Evolutionary conservation across 352 stramenopile genomes (phyloP).

Genomic region (Globisporangium uncinulatum): DNA sequence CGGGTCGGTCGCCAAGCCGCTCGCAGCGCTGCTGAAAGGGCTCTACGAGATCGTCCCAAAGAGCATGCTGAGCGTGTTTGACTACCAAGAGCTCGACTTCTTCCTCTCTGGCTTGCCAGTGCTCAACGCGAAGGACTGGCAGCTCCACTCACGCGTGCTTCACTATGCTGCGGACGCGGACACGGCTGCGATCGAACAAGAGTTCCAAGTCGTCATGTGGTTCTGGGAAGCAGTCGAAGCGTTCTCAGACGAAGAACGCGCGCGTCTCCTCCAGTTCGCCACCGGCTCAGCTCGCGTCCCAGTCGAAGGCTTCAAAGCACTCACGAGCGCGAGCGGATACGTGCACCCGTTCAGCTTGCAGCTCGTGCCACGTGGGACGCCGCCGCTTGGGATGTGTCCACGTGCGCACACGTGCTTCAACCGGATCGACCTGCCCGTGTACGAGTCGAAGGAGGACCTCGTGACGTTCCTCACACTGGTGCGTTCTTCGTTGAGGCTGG

Average conservation of each 20-base stretch:
- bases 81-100: conserved; percentile 95
- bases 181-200: conserved; percentile 33
- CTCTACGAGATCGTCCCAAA: conserved; percentile 92
- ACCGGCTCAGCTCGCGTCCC: conserved; percentile 95
- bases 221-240: conserved; percentile 86
- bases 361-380: conserved; percentile 41
- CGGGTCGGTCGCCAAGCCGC: conserved; percentile 86
- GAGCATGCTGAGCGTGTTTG: conserved; percentile 85
- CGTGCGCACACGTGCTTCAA: conserved; percentile 88
- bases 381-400: conserved; percentile 57
- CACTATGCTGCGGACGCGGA: conserved; percentile 44
- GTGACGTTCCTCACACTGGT: conserved; percentile 75
- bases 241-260: conserved; percentile 91
- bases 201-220: conserved; percentile 79
- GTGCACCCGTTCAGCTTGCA: conserved; percentile 79
- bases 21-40: conserved; percentile 87
- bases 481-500: conserved; percentile 23
- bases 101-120: conserved; percentile 85
- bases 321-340: conserved; percentile 78
- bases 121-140: conserved; percentile 88
- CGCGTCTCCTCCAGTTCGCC: conserved; percentile 96
- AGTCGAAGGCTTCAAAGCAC: conserved; percentile 73
- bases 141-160: conserved; percentile 57
- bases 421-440: conserved; percentile 80
- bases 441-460: conserved; percentile 81